Conservation (phyloP, 441 rosid genomes). For the Raphanus hybrid region DNA sequence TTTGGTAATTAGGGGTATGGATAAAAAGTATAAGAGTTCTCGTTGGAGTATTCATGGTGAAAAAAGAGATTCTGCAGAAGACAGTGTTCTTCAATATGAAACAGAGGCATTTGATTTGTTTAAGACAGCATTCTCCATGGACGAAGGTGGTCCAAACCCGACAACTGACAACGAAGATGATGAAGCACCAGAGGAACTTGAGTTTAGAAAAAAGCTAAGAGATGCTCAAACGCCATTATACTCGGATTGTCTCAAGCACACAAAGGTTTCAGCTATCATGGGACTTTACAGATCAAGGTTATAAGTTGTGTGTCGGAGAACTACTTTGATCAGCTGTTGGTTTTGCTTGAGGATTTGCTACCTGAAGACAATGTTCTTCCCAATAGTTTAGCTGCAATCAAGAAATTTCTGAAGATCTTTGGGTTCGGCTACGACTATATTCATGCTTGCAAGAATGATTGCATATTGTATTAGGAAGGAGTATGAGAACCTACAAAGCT, state of each 20-base stretch:
- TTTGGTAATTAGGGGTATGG: neutral
- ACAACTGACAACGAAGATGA: neutral
- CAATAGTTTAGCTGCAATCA: too few relatives aligned
- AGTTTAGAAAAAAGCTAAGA: too few relatives aligned
- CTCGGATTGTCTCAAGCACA: too few relatives aligned
- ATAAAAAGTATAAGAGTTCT: neutral
- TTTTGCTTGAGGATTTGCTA: too few relatives aligned
- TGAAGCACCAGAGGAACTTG: neutral
- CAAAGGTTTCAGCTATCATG: too few relatives aligned
- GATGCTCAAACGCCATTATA: too few relatives aligned
- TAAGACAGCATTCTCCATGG: neutral
- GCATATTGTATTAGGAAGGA: neutral
- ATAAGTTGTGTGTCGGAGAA: too few relatives aligned
- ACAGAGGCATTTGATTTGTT: neutral
- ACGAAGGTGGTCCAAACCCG: neutral
- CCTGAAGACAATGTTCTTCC: too few relatives aligned
- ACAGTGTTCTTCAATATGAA: neutral
- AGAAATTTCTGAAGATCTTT: too few relatives aligned
- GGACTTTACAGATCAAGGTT: too few relatives aligned
- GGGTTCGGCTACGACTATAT: too few relatives aligned
- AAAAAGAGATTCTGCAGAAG: conserved; percentile 6
- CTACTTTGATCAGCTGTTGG: too few relatives aligned
- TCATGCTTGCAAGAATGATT: neutral
- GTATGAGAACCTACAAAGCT: neutral
- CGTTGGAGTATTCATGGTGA: neutral